A percentile compares a stretch with the other conserved stretches of the same genome.
These are phyloP conservation scores for Nitzschia sp. DNA, from an alignment of 108 stramenopile species.

Conservation along the genomic window DNA sequence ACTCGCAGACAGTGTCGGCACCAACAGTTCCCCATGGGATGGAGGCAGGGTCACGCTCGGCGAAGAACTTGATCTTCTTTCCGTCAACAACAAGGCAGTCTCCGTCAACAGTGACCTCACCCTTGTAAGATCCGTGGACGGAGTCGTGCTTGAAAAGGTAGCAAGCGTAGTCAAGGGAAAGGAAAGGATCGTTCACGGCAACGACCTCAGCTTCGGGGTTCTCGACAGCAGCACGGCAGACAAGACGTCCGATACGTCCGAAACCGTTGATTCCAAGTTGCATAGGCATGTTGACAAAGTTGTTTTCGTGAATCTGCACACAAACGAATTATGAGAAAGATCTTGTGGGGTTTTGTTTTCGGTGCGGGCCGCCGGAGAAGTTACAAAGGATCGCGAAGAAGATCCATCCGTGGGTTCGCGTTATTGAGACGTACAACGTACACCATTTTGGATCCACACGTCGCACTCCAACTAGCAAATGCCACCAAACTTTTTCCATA, in stretches of 20 bases:
- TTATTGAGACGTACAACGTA: too few relatives aligned
- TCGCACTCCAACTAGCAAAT: too few relatives aligned
- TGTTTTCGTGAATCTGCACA: neutral
- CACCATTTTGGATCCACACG: too few relatives aligned
- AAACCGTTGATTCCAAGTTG: conserved; percentile 94
- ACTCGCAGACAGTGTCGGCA: conserved; percentile 92
- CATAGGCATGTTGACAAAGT: conserved; percentile 48
- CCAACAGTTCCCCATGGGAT: conserved; percentile 91
- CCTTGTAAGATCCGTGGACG: conserved; percentile 89
- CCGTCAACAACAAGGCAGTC: conserved; percentile 87
- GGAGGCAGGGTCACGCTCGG: conserved; percentile 82
- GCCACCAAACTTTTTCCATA: too few relatives aligned
- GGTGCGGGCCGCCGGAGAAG: too few relatives aligned
- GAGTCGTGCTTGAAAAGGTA: conserved; percentile 98
- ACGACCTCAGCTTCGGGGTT: conserved; percentile 82
- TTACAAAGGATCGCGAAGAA: too few relatives aligned
- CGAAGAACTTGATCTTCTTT: conserved; percentile 77
- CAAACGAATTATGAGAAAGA: too few relatives aligned
- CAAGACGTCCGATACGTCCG: conserved; percentile 95
- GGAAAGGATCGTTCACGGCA: conserved; percentile 95
- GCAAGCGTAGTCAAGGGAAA: conserved; percentile 78
- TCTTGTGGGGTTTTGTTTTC: too few relatives aligned
- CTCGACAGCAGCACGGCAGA: conserved; percentile 90
- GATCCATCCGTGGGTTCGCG: too few relatives aligned
- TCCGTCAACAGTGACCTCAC: conserved; percentile 76